phyloP scores from a whole-genome alignment of 352 stramenopile genomes.

The Pythium apleroticum region DNA sequence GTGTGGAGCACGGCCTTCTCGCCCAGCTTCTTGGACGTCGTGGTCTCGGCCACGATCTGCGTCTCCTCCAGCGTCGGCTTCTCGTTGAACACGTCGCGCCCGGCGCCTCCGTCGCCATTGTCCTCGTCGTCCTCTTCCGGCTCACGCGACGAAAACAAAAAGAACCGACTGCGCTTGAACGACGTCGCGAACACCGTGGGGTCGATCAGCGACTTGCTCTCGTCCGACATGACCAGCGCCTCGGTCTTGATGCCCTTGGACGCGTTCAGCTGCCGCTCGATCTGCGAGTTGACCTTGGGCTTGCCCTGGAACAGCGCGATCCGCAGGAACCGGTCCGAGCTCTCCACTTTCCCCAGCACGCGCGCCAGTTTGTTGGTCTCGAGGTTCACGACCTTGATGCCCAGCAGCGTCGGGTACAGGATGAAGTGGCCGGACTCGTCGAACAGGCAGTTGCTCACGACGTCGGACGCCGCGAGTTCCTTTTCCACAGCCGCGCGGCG shows the following conservation, averaged over 20 bases:
- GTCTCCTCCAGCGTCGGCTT: slow-evolving; percentile 94
- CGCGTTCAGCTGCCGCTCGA: slow-evolving; percentile 80
- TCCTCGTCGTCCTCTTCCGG: slow-evolving; percentile 82
- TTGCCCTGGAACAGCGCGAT: slow-evolving; percentile 94
- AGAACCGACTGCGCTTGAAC: slow-evolving; percentile 95
- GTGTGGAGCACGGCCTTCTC: slow-evolving; percentile 95
- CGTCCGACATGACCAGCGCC: slow-evolving; percentile 64
- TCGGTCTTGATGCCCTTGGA: slow-evolving; percentile 53
- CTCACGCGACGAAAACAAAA: slow-evolving; percentile 95
- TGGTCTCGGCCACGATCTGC: slow-evolving; percentile 84
- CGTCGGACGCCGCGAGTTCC: slow-evolving; percentile 56
- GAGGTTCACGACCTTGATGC: slow-evolving; percentile 97
- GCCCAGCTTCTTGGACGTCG: slow-evolving; percentile 50
- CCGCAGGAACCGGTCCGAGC: slow-evolving; percentile 93
- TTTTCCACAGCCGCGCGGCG: slow-evolving; percentile 84
- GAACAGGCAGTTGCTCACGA: slow-evolving; percentile 90
- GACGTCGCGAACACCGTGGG: slow-evolving; percentile 88
- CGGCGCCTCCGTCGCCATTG: slow-evolving; percentile 27
- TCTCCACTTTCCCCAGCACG: slow-evolving; percentile 95
- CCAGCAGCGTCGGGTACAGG: slow-evolving; percentile 94
- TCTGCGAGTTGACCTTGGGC: slow-evolving; percentile 95
- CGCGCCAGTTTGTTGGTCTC: slow-evolving; percentile 92
- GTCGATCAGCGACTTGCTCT: slow-evolving; percentile 54
- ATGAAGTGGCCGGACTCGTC: slow-evolving; percentile 96
- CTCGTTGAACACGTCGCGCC: slow-evolving; percentile 98